Evolutionary conservation across 139 green algal genomes (phyloP), one percentile per base, ranked within the genome.

Genomic region (Picochlorum sp.): DNA sequence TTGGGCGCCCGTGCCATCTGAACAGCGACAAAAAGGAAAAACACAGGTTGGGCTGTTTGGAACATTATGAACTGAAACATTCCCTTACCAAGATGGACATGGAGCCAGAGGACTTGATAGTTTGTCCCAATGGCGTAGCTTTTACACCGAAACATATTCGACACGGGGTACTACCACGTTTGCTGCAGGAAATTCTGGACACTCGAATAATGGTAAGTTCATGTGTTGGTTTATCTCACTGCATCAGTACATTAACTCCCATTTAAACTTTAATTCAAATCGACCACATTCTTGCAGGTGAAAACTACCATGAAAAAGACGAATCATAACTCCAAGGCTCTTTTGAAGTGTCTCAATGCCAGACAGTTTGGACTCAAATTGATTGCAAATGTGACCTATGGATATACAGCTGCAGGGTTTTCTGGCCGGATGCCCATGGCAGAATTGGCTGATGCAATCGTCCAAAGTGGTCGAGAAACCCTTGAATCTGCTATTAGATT

Each of bases 291-390:
- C n/a, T n/a, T n/a, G n/a, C n/a, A n/a, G n/a, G n/a, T n/a, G n/a
- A 96, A 97, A 75, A 68, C 60, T 0, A 85, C 81, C 29, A 95
- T 97, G 87, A 96, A 97, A 74, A 61, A 63, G 3, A 35, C 57
- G 5, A 51, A 69, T 4, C 33, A 50, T 5, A 26, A 41, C 3
- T 76, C 79, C 47, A 77, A 78, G 66, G 76, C 93, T 61, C 79
- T 94, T 53, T 80, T 88, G 49, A 81, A 89, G 24, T 73, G 80
- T 33, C 73, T 98, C 12, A 97, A 98, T 64, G 86, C 91, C 6
- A 78, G 90, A 3, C 92, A 98, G 79, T 93, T 97, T 67, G 84
- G 73, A 4, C 78, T 98, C 41, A 98, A 98, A 75, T 81, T 98
- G 47, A 96, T 98, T 47, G 82, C 91, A 50, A 98, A 98, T 69